Evolutionary conservation across 2,329 filamentous ascomycete genomes (phyloP).

Genomic region (Trichoderma harzianum): DNA sequence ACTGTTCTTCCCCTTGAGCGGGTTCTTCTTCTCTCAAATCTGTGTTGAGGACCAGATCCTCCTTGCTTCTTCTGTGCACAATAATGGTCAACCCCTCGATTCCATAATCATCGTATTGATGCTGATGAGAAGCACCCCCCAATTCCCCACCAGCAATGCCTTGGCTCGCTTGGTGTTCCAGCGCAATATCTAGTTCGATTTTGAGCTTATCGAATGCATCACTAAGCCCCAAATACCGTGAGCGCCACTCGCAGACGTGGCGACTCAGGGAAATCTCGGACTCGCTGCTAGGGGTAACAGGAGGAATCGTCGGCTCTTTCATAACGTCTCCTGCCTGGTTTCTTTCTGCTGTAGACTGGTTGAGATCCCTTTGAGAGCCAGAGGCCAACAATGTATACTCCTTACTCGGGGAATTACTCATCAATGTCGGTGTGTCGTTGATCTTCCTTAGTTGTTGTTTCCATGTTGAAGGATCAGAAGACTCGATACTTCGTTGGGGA

Average conservation of each 20-base stretch:
- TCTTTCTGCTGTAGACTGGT: background rate
- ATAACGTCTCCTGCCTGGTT: background rate
- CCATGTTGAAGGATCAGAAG: conserved; percentile 6
- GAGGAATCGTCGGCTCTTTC: background rate
- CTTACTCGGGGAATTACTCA: background rate
- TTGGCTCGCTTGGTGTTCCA: background rate
- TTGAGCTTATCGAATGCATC: conserved; percentile 14
- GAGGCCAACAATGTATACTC: background rate
- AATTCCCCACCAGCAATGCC: background rate
- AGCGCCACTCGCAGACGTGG: conserved; percentile 17
- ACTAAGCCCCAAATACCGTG: conserved; percentile 15
- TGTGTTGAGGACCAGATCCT: conserved; percentile 52
- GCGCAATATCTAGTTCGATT: background rate
- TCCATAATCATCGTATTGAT: conserved; percentile 35
- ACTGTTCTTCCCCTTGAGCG: background rate
- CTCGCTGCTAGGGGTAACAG: background rate
- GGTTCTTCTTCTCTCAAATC: conserved; percentile 32
- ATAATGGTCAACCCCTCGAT: conserved; percentile 51
- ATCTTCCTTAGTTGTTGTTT: conserved; percentile 9
- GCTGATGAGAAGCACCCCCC: background rate
- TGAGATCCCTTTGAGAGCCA: background rate
- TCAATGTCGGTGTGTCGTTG: background rate
- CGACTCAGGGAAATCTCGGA: background rate
- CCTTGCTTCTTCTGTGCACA: conserved; percentile 47
- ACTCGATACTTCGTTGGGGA: background rate